Conservation (phyloP, 176 grass and related monocot species). For the Oryza australiensis region DNA sequence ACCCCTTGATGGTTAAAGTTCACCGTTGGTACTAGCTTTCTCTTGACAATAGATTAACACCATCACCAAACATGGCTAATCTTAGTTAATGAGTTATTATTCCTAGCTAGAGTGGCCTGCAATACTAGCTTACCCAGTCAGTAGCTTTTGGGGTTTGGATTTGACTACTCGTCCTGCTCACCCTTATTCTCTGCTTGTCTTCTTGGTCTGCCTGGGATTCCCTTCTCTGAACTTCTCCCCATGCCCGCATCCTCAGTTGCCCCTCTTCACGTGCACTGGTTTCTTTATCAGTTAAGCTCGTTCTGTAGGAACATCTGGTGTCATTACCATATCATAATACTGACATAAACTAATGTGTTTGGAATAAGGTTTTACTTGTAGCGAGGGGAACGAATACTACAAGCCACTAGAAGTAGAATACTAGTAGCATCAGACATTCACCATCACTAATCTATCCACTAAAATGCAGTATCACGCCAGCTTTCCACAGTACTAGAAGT, state of each 20-base stretch:
- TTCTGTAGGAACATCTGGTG: constrained; percentile 48
- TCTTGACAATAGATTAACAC: neutral
- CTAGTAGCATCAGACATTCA: neutral
- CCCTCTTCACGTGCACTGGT: constrained; percentile 31
- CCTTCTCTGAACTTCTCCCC: constrained; percentile 20
- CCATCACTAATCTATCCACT: neutral
- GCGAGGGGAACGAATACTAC: constrained; percentile 37
- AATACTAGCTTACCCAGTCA: neutral
- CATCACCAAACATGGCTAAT: neutral
- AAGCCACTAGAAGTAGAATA: neutral
- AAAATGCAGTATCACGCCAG: neutral
- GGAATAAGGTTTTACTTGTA: constrained; percentile 48
- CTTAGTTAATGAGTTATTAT: neutral
- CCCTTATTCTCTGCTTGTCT: constrained; percentile 9
- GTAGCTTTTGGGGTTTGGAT: constrained; percentile 43
- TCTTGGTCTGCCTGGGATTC: constrained; percentile 37
- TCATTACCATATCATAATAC: constrained; percentile 19
- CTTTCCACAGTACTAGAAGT: constrained; percentile 22
- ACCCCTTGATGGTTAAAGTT: neutral
- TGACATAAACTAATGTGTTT: neutral
- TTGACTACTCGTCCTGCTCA: constrained; percentile 25
- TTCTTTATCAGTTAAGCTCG: constrained; percentile 31
- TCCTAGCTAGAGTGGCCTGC: neutral
- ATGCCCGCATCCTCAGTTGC: constrained; percentile 16
- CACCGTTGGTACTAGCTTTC: neutral